These are phyloP conservation scores for Schoenoplectus tabernaemontani DNA, from an alignment of 202 grass and related monocot genomes.

Conservation along the genomic window DNA sequence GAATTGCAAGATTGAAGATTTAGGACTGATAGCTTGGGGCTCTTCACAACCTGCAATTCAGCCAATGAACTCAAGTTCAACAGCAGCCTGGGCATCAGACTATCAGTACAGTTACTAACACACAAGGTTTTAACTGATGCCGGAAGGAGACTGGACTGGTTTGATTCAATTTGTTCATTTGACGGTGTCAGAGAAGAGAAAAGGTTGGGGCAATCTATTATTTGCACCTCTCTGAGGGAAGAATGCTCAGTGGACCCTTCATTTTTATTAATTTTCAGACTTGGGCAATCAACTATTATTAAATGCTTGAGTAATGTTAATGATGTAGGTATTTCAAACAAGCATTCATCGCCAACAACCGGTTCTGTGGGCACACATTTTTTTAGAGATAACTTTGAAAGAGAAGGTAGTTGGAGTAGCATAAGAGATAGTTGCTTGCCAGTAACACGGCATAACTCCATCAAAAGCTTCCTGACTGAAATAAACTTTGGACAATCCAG, in stretches of 20 bases:
- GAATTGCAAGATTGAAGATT: conserved; percentile 27
- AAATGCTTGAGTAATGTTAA: background rate
- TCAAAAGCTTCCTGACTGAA: conserved; percentile 13
- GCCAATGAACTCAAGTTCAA: conserved; percentile 25
- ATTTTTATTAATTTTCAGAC: background rate
- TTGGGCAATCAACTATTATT: accelerated
- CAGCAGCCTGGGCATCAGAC: background rate
- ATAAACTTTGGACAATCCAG: conserved; percentile 15
- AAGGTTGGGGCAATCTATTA: accelerated
- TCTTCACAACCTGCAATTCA: conserved; percentile 30
- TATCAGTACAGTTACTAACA: conserved; percentile 22
- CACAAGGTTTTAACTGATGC: conserved; percentile 20
- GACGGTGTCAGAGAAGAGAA: background rate
- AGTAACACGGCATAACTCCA: background rate
- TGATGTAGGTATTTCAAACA: conserved; percentile 16
- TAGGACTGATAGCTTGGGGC: conserved; percentile 23
- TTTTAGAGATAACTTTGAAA: background rate
- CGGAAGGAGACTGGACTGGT: conserved; percentile 13
- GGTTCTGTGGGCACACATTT: conserved; percentile 8
- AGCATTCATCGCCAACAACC: conserved; percentile 1
- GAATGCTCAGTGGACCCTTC: conserved; percentile 10
- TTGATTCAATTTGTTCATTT: conserved; percentile 14
- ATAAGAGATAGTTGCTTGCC: background rate
- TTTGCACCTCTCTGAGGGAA: conserved; percentile 23
- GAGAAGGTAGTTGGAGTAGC: background rate